Evolutionary conservation across 1,139 yeast species (phyloP), one percentile per base, ranked within the genome.

Genomic region (Kodamaea sp.): DNA sequence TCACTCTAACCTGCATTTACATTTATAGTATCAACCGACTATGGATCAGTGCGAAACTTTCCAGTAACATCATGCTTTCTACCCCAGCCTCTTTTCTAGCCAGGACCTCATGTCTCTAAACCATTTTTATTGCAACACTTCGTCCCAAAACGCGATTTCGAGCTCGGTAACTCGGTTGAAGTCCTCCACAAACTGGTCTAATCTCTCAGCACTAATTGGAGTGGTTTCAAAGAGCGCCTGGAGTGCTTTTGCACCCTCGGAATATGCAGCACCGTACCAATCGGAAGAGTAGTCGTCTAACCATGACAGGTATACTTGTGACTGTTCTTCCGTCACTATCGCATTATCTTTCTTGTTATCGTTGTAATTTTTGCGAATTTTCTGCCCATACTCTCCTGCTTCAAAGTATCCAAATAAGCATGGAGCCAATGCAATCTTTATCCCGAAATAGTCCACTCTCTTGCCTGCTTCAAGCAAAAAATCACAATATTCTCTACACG

Each of bases 381-480:
- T 21, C 10, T 39, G 37, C 1, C 66, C 73, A 37, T 47, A 55
- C 1, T 34, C 30, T 0, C 66, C 74, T 0, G 85, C 81, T 37
- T 76, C 73, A 24, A 74, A 74, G 54, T 83, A 84, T 1, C 95
- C 96, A 53, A 81, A 75, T 27, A 84, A 61, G 56, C 95, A 86
- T 0, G 96, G 95, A 2, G 89, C 75, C 33, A 85, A 59, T 0
- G 94, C 86, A 5, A 80, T 73, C 41, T 78, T 76, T 32, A 83
- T 70, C 15, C 82, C 85, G 24, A 81, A 57, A 73, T 80, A 83
- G 51, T 81, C 83, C 24, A 68, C 70, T 26, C 57, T 61, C 22
- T 63, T 59, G 2, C 83, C 83, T 7, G 80, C 60, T 23, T 74
- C 68, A 27, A 71, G 52, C 38, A 86, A 63, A 45, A 78, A 84